phyloP scores from a whole-genome alignment of 331 rosid species.

The Telfairia occidentalis region DNA sequence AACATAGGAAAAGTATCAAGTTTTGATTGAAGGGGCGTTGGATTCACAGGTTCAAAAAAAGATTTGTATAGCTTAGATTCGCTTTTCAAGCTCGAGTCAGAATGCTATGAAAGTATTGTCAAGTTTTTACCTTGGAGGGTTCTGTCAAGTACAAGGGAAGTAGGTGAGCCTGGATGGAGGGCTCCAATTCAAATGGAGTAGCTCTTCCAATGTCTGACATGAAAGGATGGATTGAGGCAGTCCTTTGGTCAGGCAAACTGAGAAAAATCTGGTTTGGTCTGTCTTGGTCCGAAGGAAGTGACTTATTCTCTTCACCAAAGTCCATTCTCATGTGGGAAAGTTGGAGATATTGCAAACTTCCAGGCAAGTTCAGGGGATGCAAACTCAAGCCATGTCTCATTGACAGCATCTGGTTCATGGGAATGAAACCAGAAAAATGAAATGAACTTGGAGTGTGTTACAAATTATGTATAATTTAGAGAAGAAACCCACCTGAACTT shows the following conservation, averaged over 20 bases:
- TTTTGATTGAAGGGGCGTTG: neutral
- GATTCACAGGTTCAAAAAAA: no score
- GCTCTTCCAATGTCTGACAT: constrained; percentile 2
- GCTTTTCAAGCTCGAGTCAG: neutral
- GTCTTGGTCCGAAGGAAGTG: neutral
- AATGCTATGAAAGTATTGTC: neutral
- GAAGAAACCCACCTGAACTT: constrained; percentile 7
- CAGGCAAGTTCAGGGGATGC: constrained; percentile 12
- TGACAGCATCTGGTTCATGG: constrained; percentile 9
- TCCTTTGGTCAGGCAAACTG: constrained; percentile 1
- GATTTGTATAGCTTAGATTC: neutral
- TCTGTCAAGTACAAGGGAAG: constrained; percentile 2
- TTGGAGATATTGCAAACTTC: constrained; percentile 1
- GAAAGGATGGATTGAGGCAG: constrained; percentile 9
- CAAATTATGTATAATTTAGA: neutral
- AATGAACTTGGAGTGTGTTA: neutral
- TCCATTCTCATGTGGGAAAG: constrained; percentile 11
- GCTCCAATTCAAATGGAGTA: constrained; percentile 7
- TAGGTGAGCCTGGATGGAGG: constrained; percentile 8
- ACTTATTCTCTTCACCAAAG: neutral
- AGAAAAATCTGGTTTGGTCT: constrained; percentile 2
- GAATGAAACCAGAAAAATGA: neutral
- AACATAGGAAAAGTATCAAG: neutral
- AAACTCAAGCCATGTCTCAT: constrained; percentile 14
- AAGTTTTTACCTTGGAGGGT: constrained; percentile 7